Conservation (phyloP, 768 basidiomycete species). For the Suillus discolor region DNA sequence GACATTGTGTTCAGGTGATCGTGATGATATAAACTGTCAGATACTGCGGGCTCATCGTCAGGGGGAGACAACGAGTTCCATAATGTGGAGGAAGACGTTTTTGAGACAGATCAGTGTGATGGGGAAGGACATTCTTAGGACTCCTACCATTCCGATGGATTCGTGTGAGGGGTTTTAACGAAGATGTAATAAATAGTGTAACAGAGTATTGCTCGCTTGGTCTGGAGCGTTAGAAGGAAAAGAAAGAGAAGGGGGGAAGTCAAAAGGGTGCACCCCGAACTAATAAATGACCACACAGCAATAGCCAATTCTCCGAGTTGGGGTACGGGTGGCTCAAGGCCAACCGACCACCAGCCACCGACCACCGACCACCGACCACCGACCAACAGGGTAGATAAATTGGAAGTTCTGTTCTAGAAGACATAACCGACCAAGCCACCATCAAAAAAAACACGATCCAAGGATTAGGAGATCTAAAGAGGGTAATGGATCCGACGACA, state of each 20-base stretch:
- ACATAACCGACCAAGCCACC: background rate
- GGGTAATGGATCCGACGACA: background rate
- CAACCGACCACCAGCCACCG: background rate
- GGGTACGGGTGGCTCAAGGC: too few relatives aligned
- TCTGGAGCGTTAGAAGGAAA: background rate
- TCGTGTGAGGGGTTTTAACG: background rate
- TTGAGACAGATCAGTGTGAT: background rate
- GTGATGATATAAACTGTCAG: too few relatives aligned
- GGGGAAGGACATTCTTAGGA: background rate
- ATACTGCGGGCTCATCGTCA: background rate
- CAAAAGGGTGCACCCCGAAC: background rate
- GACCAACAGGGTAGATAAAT: background rate
- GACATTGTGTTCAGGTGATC: background rate
- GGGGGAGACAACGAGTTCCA: background rate
- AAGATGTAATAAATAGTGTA: background rate
- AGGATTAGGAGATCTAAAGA: background rate
- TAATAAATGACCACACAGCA: background rate
- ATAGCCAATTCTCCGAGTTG: background rate
- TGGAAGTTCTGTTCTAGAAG: background rate
- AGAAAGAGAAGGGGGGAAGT: background rate
- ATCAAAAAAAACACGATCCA: background rate
- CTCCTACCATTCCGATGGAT: background rate
- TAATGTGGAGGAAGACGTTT: too few relatives aligned
- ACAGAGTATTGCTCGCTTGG: too few relatives aligned
- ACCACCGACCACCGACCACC: background rate